phyloP scores from a whole-genome alignment of 2,329 filamentous ascomycete genomes.

The Colletotrichum tofieldiae region DNA sequence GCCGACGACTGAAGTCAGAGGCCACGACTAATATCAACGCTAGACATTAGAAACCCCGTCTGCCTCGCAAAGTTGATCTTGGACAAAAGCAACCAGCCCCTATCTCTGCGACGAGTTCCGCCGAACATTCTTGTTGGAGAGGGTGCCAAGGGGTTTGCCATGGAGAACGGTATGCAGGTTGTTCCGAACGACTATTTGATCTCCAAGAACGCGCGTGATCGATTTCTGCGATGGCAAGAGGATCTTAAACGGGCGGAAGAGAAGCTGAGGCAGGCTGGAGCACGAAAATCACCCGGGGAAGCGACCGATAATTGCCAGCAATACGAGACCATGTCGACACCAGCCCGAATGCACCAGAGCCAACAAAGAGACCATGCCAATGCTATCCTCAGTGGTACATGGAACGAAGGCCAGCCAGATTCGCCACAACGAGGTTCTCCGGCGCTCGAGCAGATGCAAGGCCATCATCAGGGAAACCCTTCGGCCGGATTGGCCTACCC shows the following conservation, averaged over 20 bases:
- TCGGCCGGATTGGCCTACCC: conserved; percentile 9
- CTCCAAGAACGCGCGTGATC: conserved; percentile 83
- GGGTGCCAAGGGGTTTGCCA: conserved; percentile 90
- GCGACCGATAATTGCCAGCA: conserved; percentile 44
- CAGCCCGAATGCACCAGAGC: conserved; percentile 11
- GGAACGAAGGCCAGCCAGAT: conserved; percentile 76
- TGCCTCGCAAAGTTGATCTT: conserved; percentile 87
- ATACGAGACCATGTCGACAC: conserved; percentile 51
- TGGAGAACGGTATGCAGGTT: conserved; percentile 81
- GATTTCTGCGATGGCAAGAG: conserved; percentile 84
- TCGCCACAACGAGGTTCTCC: conserved; percentile 60
- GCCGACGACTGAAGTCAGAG: neutral
- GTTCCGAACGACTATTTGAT: conserved; percentile 84
- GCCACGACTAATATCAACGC: conserved; percentile 38
- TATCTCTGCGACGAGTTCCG: conserved; percentile 91
- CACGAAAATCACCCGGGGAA: conserved; percentile 47
- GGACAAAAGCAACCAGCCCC: conserved; percentile 80
- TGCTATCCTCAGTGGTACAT: conserved; percentile 70
- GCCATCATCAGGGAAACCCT: conserved; percentile 10
- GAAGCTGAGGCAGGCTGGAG: conserved; percentile 53
- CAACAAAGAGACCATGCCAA: conserved; percentile 65
- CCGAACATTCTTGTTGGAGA: conserved; percentile 92
- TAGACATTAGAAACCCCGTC: conserved; percentile 94
- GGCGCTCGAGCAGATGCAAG: conserved; percentile 32
- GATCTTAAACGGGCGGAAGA: conserved; percentile 78